phyloP scores from a whole-genome alignment of 768 basidiomycete genomes.

The Antrodiella citrinella region DNA sequence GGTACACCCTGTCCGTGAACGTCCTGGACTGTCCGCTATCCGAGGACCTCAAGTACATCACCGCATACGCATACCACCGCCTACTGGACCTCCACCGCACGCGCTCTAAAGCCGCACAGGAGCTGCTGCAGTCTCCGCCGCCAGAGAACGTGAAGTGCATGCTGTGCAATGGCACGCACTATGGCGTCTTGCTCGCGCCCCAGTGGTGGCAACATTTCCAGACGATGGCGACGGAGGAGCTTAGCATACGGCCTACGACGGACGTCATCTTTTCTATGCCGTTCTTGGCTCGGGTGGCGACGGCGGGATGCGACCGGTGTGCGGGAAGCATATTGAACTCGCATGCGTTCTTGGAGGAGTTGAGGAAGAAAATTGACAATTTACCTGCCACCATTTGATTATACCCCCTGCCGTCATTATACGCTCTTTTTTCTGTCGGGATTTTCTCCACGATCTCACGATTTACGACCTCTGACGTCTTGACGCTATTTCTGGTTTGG shows the following conservation, averaged over 20 bases:
- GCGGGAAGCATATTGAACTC: slow-evolving; percentile 59
- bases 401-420: too few species aligned
- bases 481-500: not conserved
- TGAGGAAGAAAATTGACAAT: slow-evolving; percentile 53
- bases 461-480: not conserved
- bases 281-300: slow-evolving; percentile 47
- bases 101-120: slow-evolving; percentile 41
- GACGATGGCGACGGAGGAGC: slow-evolving; percentile 47
- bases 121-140: slow-evolving; percentile 30
- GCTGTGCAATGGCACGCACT: slow-evolving; percentile 51
- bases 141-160: slow-evolving; percentile 52
- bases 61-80: slow-evolving; percentile 60
- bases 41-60: slow-evolving; percentile 58
- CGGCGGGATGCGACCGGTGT: slow-evolving; percentile 54
- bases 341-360: slow-evolving; percentile 41
- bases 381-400: slow-evolving; percentile 36
- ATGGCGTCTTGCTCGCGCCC: slow-evolving; percentile 41
- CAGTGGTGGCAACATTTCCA: slow-evolving; percentile 36
- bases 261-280: slow-evolving; percentile 52
- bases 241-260: slow-evolving; percentile 46
- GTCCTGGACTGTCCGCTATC: slow-evolving; percentile 49
- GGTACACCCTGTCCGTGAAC: slow-evolving; percentile 43
- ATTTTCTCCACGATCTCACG: not conserved
- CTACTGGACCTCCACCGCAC: slow-evolving; percentile 52
- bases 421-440: too few species aligned